Evolutionary conservation across 2,329 filamentous ascomycete genomes (phyloP).

Genomic region (Aspergillus fructus): DNA sequence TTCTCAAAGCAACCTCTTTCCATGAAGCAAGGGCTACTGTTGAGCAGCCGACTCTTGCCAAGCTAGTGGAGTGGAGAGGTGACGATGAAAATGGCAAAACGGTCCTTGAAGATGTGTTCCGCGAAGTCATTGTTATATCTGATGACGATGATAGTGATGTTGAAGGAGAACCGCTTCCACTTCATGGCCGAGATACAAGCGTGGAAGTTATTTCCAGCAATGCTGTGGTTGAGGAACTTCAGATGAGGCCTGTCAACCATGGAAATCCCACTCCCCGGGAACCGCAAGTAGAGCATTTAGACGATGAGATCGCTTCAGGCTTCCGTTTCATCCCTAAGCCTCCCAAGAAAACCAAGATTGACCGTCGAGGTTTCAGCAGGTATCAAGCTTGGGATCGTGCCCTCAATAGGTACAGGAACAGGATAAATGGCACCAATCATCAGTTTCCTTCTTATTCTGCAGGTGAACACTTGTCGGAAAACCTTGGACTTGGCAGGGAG

Average conservation of each 20-base stretch:
- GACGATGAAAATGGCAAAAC: slow-evolving; percentile 54
- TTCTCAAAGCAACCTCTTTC: slow-evolving; percentile 54
- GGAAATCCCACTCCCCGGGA: slow-evolving; percentile 20
- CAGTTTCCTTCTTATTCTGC: slow-evolving; percentile 14
- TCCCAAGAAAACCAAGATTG: slow-evolving; percentile 34
- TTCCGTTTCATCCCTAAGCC: slow-evolving; percentile 36
- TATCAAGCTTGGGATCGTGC: slow-evolving; percentile 50
- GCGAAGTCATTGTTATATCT: slow-evolving; percentile 64
- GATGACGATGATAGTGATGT: slow-evolving; percentile 57
- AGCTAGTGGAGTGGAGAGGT: slow-evolving; percentile 63
- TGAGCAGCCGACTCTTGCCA: slow-evolving; percentile 55
- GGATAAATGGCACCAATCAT: slow-evolving; percentile 20
- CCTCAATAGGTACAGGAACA: slow-evolving; percentile 39
- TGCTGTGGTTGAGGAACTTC: slow-evolving; percentile 34
- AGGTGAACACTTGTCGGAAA: slow-evolving; percentile 21
- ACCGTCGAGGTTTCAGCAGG: slow-evolving; percentile 47
- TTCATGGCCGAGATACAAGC: slow-evolving; percentile 36
- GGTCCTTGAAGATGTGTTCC: slow-evolving; percentile 61
- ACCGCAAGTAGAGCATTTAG: slow-evolving; percentile 29
- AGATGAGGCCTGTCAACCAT: slow-evolving; percentile 31
- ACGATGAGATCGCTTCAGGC: slow-evolving; percentile 37
- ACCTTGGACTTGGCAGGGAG: slow-evolving; percentile 11
- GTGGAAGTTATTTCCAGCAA: slow-evolving; percentile 46
- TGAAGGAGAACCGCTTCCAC: slow-evolving; percentile 31
- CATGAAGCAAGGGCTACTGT: slow-evolving; percentile 55